Evolutionary conservation across 225 moss, liverwort and hornwort genomes (phyloP), one percentile per base, ranked within the genome.

Genomic region (Ulota crispa): DNA sequence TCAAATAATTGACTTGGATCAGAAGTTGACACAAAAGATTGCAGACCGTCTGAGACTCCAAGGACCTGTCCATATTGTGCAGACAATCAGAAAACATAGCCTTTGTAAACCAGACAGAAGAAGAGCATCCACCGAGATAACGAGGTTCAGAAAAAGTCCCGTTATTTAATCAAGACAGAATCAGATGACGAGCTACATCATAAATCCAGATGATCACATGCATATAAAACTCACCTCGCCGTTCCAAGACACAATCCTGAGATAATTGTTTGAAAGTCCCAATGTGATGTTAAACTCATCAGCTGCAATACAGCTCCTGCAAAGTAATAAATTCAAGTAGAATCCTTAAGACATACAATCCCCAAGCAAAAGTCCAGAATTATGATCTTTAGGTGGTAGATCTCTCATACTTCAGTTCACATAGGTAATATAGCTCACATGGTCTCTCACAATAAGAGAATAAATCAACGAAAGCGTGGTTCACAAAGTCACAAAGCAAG

Each of bases 241-340:
- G 82, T 85, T 85, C 96, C 96, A 96, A 59, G 93, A 94, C 69
- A 94, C 91, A 82, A 94, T 84, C 75, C 92, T 89, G 55, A 96
- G 90, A 80, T 83, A 87, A 23, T 93, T 90, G 83, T 93, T 91
- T 70, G 94, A 92, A 52, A 94, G 87, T 60, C 94, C 96, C 64
- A 94, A 85, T 55, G 92, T 72, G 64, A 96, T 84, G 76, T 80
- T 93, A 18, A 78, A 76, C 20, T 94, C 91, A 86, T 91, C 91
- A 79, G 87, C 91, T 85, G 96, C 85, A 77, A 94, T 82, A 83
- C 96, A 94, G 84, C 89, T 89, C 79, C 96, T 96, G 89, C 88
- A 92, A 36, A 27, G 26, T 56, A 50, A 57, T 9, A 64, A 64
- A 34, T 75, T 70, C 70, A 54, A 62, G 43, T 36, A 68, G 34